Conservation (phyloP, 2,329 filamentous ascomycete species). For the Hypoxylon sp. region DNA sequence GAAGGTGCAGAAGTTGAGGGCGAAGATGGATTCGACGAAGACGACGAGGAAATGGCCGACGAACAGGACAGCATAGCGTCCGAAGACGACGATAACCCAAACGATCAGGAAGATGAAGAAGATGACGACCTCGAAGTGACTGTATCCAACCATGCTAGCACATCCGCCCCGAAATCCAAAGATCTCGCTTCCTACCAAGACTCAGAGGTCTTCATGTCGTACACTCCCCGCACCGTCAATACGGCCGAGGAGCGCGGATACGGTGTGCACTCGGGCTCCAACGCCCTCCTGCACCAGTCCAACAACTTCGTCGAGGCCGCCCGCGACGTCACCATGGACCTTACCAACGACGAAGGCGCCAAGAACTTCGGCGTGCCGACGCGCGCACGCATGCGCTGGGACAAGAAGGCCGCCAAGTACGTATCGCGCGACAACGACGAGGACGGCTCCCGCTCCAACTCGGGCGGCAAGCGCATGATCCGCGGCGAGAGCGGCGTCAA, state of each 20-base stretch:
- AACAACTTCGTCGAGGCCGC: conserved; percentile 89
- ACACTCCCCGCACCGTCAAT: conserved; percentile 85
- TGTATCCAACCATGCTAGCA: conserved; percentile 68
- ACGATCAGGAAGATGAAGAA: neutral
- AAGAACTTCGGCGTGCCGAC: conserved; percentile 84
- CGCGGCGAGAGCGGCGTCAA: conserved; percentile 93
- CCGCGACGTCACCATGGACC: conserved; percentile 90
- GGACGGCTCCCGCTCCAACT: conserved; percentile 79
- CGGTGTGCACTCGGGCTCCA: conserved; percentile 82
- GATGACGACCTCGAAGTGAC: conserved; percentile 75
- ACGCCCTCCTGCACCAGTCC: conserved; percentile 63
- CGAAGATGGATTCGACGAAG: conserved; percentile 41
- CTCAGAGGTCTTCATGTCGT: conserved; percentile 95
- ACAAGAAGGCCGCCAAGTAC: conserved; percentile 97
- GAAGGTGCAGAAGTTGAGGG: conserved; percentile 54
- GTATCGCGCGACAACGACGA: conserved; percentile 92
- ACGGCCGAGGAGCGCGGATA: conserved; percentile 92
- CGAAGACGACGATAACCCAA: neutral
- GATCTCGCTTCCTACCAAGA: conserved; percentile 78
- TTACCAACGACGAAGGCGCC: conserved; percentile 86
- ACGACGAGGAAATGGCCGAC: neutral
- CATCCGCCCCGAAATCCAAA: conserved; percentile 57
- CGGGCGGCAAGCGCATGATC: conserved; percentile 74
- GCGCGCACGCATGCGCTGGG: conserved; percentile 88
- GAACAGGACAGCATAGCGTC: neutral